Base-by-base conservation (phyloP, 2,329 filamentous ascomycete species). In the Plenodomus tracheiphilus region DNA sequence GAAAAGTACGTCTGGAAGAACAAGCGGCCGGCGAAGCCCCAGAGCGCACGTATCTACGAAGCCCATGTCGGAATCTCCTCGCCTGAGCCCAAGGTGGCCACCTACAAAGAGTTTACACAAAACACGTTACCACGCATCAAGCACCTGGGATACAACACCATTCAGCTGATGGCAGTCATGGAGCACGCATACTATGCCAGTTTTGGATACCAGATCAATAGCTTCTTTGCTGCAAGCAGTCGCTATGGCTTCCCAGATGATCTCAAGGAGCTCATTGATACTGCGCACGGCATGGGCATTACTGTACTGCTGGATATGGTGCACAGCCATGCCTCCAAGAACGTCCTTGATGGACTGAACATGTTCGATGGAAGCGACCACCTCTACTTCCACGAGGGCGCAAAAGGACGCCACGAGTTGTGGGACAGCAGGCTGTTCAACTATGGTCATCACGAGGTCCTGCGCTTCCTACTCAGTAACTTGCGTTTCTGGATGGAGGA, bases 181-280 rank as follows among this genome's bases (percentile, higher is more conserved):
- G 94, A 99, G 71, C 94, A 99, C 75, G 94, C 94, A 41, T 99
- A 99, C 80, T 99, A 99, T 72, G 94, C 94, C 65, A 97, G 93
- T 68, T 99, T 99, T 65, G 94, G 94, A 39, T 99, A 99, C 74
- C 94, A 99, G 74, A 85, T 99, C 76, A 99, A 97, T 79, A 97
- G 89, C 74, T 99, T 99, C 80, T 99, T 97, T 65, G 94, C 94
- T 21, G 92, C 93, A 11, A 97, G 92, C 74, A 97, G 93, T 73
- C 86, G 94, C 54, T 99, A 96, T 68, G 94, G 94, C 36, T 83
- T 86, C 1, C 94, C 94, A 0, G 94, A 99, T 67, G 94, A 97
- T 32, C 79, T 99, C 60, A 99, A 96, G 74, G 93, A 97, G 79
- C 82, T 99, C 41, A 89, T 99, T 56, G 94, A 99, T 68, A 96